Base-by-base conservation (phyloP, 2,329 filamentous ascomycete species). In the Pseudopyricularia javanii region DNA sequence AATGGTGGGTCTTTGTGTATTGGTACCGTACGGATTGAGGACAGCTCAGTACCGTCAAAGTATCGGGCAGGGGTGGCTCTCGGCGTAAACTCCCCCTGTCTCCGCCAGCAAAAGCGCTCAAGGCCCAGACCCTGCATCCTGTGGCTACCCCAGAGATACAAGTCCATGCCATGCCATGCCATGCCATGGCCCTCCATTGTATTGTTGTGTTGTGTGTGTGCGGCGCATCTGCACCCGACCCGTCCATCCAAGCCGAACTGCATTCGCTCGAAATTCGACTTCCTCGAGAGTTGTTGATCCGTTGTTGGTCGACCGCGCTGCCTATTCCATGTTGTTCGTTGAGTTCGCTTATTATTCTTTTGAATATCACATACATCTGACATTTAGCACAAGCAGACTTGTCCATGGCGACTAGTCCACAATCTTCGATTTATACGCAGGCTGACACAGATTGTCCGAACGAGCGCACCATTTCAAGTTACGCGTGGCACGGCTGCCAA, bases 41-140 rank as follows among this genome's bases (percentile, higher is more conserved):
- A n/a, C n/a, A n/a, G n/a, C n/a, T n/a, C 14, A 43, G 47, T 49
- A 49, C 30, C 24, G 17, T 22, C 47, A 35, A 33, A 22, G 47
- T 49, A 32, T 11, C 12, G 15, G 6, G 30, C 47, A 49, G 24
- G 47, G 47, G 30, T 49, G 7, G n/a, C 37, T 22, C 14, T 34
- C 32, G 30, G 20, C 22, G 28, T 22, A 37, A 17, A 45, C 20
- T 62, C 4, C 57, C 60, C 26, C 57, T 67, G 71, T 43, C 70
- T 62, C 49, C 72, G 70, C 47, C 74, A 71, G 48, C 69, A 33
- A 52, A 52, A 51, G 20, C 15, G 34, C 33, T 15, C 34, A 51
- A 52, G 20, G 30, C 26, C 37, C n/a, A 45, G 50, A 52, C 35
- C 50, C 37, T 52, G 35, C 50, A 52, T 26, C 35, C 14, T 47